phyloP scores from a whole-genome alignment of 2,329 filamentous ascomycete genomes.

The Tolypocladium endophyticum region DNA sequence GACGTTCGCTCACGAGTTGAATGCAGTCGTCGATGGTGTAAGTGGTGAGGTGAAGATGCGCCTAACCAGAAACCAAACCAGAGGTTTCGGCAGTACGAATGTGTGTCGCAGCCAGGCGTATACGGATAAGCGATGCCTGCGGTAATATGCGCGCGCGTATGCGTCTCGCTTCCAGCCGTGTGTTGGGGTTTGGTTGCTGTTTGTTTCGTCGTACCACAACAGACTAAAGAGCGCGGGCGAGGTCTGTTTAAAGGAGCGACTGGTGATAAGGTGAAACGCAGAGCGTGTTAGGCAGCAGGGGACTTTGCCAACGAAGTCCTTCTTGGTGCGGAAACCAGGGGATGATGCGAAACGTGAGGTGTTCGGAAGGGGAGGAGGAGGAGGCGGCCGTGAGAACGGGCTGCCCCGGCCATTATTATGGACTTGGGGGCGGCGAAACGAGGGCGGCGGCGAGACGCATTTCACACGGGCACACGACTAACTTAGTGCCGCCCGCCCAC shows the following conservation, averaged over 20 bases:
- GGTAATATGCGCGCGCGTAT: neutral
- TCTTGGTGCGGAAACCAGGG: slow-evolving; percentile 10
- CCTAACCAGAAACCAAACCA: neutral
- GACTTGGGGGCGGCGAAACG: neutral
- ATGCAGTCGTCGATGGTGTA: neutral
- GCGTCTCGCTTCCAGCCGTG: neutral
- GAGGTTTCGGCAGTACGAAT: neutral
- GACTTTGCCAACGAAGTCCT: slow-evolving; percentile 49
- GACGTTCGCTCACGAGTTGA: neutral
- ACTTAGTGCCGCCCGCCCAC: neutral
- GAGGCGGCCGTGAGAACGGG: neutral
- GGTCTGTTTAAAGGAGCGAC: neutral
- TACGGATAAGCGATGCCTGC: neutral
- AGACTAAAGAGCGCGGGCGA: neutral
- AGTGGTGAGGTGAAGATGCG: neutral
- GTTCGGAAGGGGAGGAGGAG: slow-evolving; percentile 1
- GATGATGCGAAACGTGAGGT: slow-evolving; percentile 10
- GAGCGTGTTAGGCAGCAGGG: slow-evolving; percentile 11
- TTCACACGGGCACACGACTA: neutral
- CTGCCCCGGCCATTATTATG: neutral
- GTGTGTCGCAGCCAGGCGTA: neutral
- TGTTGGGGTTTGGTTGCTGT: neutral
- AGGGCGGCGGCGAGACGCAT: neutral
- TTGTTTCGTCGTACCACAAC: neutral
- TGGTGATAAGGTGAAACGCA: slow-evolving; percentile 7